Evolutionary conservation across 2,329 filamentous ascomycete species (phyloP), one percentile per base, ranked within the genome.

Genomic region (Neonectria punicea): DNA sequence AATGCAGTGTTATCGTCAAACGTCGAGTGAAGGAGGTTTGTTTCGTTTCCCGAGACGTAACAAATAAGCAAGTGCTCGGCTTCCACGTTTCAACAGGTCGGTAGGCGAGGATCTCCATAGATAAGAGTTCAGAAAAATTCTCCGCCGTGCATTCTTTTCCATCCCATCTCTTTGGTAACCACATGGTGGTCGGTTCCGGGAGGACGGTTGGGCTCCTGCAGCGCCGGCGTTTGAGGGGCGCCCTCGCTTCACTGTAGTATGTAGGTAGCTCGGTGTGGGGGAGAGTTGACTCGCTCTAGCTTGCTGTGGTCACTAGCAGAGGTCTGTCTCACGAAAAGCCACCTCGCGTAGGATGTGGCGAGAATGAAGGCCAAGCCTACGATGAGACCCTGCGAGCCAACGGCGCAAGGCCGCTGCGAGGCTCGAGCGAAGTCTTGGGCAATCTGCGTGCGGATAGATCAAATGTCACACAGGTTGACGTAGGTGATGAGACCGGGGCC

Each of bases 191-290:
- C 41, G 61, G 50, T 46, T 59, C 61, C 55, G 51, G 20, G 44
- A 63, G 44, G 32, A 28, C 34, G 61, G 55, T 59, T 30, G 50
- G 54, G 43, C 41, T 50, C 50, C 18, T 54, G 43, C 43, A 43
- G 55, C 34, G 61, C 61, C 55, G 43, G 51, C 28, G 61, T 63
- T 63, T 58, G 61, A 63, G 55, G 47, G 44, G 28, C 5, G 49
- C 14, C 44, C 47, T 60, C 51, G 55, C 56, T 56, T 56, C 56
- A 41, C 36, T 16, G n/a, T 16, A n/a, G 8, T 18, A 8, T 13
- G 34, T 13, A 28, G n/a, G 25, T 13, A 28, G 18, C 46, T 30
- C 20, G 43, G 30, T 16, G 36, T 11, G 22, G n/a, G 49, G n/a
- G 49, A 11, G 34, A 36, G 18, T 16, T 30, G 46, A 32, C 49